Base-by-base conservation (phyloP, 2,329 filamentous ascomycete genomes). In the Aspergillus brunneoviolaceus region DNA sequence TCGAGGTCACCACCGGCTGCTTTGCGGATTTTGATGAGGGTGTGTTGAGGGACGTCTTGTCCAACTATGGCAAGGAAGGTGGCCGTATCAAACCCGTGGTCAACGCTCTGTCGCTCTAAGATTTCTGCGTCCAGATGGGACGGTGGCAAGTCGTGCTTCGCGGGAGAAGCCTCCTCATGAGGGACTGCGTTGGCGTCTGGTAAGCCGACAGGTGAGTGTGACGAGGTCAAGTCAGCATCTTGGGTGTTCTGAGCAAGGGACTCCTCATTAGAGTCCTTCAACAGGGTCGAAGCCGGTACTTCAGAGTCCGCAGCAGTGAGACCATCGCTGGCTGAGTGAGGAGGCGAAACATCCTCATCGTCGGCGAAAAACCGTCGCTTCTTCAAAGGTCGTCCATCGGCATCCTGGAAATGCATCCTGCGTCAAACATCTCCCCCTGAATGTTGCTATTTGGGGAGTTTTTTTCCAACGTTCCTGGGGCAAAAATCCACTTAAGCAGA, bases 291-390 rank as follows among this genome's bases (percentile, higher is more conserved):
- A 57, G 50, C 47, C 51, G 66, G 63, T 62, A 65, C 67, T 66
- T 72, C 65, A 27, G 60, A 39, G 55, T 21, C 47, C 23, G 57
- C 47, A n/a, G 58, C 14, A 9, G 55, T 27, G 25, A 59, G 23
- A 31, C 33, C 33, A 35, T 57, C 57, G 27, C 48, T 48, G 47
- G 56, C 42, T 19, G 60, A 72, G 65, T 49, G 66, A 51, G 51
- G 61, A 68, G 10, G 68, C 58, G 59, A 59, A 11, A 23, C 12
- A 39, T 60, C 64, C 52, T 67, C 67, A 29, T 83, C 80, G 49
- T 87, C 84, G 16, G 81, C 77, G 65, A 89, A 88, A 74, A 88
- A 88, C 29, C 86, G 82, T 62, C 84, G 80, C 74, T 86, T 87
- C 74, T 89, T 89, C 25, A 75, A 72, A 4, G 86, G 86, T 21